Evolutionary conservation across 148 eudicot species (phyloP), one percentile per base, ranked within the genome.

Genomic region (Camellia sinensis): DNA sequence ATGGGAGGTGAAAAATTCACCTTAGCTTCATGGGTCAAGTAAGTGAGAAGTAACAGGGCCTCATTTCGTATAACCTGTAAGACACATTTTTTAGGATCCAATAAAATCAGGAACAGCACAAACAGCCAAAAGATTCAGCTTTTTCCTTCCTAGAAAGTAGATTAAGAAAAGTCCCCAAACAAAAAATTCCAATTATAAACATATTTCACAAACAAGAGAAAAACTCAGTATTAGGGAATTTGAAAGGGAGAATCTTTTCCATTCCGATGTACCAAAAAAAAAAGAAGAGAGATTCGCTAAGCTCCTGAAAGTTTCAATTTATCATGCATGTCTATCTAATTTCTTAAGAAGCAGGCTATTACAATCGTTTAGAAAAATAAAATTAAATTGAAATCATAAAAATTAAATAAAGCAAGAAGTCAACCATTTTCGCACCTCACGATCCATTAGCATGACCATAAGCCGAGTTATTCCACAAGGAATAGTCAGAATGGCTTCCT

Each of bases 401-500:
- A 4, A 48, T 48, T 5, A 48, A 48, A 48, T 48, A 48, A 67
- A 48, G 37, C 41, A 59, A 15, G 13, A n/a, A 43, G 18, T 40
- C 63, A 53, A 73, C 76, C 14, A 73, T 73, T 6, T 62, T 75
- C 77, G 80, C 80, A 96, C 99, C 98, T 96, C 99, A 75, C 98
- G 99, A 81, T 93, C 99, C 93, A 96, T 91, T 78, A 96, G 91
- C 99, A 96, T 94, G 84, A 94, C 99, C 99, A 96, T 92, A 59
- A 96, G 87, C 81, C 93, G 92, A 68, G 95, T 96, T 57, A 94
- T 90, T 81, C 99, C 98, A 80, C 92, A 97, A 82, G 98, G 99
- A 86, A 88, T 94, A 62, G 93, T 89, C 82, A 96, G 85, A 85
- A 96, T 96, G 75, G 94, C 94, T 89, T 96, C 99, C 88, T 96